Evolutionary conservation across 495 filamentous ascomycete genomes (phyloP).

Genomic region (Aspergillus sclerotiicarbonarius): DNA sequence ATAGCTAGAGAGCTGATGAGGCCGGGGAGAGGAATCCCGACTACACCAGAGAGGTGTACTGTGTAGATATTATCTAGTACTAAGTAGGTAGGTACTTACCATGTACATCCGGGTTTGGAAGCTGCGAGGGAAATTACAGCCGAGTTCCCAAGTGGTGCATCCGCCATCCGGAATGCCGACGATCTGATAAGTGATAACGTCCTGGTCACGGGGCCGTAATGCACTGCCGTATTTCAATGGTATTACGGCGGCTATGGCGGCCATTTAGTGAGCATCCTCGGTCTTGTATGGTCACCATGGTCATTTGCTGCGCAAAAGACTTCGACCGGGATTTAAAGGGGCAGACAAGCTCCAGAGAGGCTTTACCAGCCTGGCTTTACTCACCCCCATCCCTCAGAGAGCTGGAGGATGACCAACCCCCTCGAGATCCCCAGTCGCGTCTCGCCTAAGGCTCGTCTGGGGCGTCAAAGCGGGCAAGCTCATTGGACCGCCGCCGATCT

Average conservation of each 20-base stretch:
- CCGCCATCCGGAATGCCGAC: neutral
- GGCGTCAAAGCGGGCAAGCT: slow-evolving; percentile 38
- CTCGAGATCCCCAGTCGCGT: slow-evolving; percentile 18
- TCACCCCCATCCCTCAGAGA: neutral
- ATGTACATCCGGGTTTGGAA: no score
- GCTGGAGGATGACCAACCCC: neutral
- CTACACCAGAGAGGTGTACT: no score
- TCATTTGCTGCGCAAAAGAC: neutral
- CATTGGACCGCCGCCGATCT: slow-evolving; percentile 22
- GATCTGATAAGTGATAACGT: neutral
- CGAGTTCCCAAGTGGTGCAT: neutral
- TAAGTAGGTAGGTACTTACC: no score
- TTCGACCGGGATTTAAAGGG: neutral
- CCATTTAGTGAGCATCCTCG: neutral
- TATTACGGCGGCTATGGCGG: neutral
- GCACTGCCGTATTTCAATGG: neutral
- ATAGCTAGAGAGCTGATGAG: no score
- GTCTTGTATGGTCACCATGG: neutral
- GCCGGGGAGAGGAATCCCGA: no score
- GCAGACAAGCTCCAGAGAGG: no score
- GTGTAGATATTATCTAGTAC: no score
- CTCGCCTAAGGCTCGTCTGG: slow-evolving; percentile 40
- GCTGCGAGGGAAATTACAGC: no score
- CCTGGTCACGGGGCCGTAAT: neutral
- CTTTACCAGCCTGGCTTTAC: neutral